Conservation (phyloP, 2,329 filamentous ascomycete species). For the Neophaeococcomyces aloes region DNA sequence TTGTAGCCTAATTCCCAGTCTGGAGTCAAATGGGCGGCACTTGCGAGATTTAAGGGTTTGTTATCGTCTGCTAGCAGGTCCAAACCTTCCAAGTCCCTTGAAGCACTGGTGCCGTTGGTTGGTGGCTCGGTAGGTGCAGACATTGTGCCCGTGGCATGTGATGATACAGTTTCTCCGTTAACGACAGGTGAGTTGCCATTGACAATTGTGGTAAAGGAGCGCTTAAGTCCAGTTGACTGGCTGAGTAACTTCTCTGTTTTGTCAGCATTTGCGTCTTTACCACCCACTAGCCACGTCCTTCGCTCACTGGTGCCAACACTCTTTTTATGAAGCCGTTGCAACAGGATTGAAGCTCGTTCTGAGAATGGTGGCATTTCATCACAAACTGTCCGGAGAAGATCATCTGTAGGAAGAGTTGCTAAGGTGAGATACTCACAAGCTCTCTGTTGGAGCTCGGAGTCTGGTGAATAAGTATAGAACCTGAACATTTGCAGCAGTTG, state of each 20-base stretch:
- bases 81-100: constrained; percentile 67
- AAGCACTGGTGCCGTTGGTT: constrained; percentile 26
- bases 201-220: constrained; percentile 60
- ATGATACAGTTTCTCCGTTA: too few relatives aligned
- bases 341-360: constrained; percentile 78
- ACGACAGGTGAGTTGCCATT: constrained; percentile 30
- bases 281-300: constrained; percentile 94
- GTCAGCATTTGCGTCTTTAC: constrained; percentile 84
- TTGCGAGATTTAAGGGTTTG: constrained; percentile 72
- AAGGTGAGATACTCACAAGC: constrained; percentile 90
- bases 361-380: constrained; percentile 99
- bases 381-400: constrained; percentile 83
- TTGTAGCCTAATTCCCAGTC: constrained; percentile 91
- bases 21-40: constrained; percentile 81
- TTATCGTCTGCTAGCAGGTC: constrained; percentile 55
- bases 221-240: constrained; percentile 71
- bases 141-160: too few relatives aligned
- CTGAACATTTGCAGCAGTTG: constrained; percentile 85
- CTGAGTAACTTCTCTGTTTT: constrained; percentile 67
- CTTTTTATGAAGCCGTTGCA: constrained; percentile 90
- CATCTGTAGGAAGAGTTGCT: constrained; percentile 75
- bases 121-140: too few relatives aligned
- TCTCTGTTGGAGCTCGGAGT: constrained; percentile 90
- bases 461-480: constrained; percentile 84
- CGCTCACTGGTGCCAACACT: constrained; percentile 88